phyloP scores from a whole-genome alignment of 352 stramenopile genomes.

The Globisporangium cederbergense region DNA sequence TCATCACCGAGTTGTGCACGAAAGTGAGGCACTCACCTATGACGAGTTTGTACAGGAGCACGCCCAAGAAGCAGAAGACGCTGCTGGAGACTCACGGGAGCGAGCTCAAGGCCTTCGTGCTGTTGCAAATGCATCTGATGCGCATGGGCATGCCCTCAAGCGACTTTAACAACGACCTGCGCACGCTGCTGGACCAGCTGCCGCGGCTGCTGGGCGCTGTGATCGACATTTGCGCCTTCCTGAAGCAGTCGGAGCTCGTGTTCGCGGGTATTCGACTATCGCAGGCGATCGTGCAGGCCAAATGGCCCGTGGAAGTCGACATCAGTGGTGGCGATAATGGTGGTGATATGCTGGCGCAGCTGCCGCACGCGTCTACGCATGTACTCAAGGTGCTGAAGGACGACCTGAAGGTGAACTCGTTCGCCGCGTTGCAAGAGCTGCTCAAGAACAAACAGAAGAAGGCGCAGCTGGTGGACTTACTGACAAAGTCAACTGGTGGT shows the following conservation, averaged over 20 bases:
- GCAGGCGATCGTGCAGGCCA: constrained; percentile 49
- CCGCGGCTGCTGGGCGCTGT: constrained; percentile 92
- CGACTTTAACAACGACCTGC: constrained; percentile 98
- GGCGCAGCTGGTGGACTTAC: constrained; percentile 26
- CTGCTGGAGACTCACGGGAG: constrained; percentile 76
- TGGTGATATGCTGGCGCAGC: constrained; percentile 31
- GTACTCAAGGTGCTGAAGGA: constrained; percentile 28
- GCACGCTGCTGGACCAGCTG: constrained; percentile 94
- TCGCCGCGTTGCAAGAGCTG: constrained; percentile 34
- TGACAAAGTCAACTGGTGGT: constrained; percentile 25
- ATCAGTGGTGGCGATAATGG: neutral
- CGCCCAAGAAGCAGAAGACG: constrained; percentile 48
- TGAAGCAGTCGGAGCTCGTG: constrained; percentile 51
- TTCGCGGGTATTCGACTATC: constrained; percentile 52
- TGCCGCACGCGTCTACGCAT: constrained; percentile 37
- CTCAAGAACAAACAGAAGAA: constrained; percentile 31
- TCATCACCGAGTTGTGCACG: constrained; percentile 48
- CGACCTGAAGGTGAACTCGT: constrained; percentile 24
- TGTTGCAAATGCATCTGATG: constrained; percentile 95
- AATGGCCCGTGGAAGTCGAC: constrained; percentile 35
- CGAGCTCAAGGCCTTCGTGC: constrained; percentile 80
- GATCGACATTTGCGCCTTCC: constrained; percentile 82
- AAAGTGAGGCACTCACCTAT: constrained; percentile 62
- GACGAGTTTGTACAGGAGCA: constrained; percentile 41
- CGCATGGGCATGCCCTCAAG: constrained; percentile 93